phyloP scores from a whole-genome alignment of 2,329 filamentous ascomycete species.

The Colletotrichum abscissum region DNA sequence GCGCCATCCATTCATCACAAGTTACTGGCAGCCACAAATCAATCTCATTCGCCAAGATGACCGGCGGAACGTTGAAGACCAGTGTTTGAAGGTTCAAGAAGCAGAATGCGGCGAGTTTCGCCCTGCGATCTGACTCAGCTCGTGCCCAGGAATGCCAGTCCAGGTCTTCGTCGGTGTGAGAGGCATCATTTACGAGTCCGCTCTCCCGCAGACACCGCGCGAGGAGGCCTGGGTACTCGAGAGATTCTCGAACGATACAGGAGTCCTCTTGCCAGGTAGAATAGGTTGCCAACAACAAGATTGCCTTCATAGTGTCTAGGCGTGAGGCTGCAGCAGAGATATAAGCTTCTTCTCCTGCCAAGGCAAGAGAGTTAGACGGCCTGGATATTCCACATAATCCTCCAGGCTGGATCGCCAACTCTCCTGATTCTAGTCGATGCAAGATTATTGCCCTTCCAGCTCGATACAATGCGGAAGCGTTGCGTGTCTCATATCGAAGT shows the following conservation, averaged over 20 bases:
- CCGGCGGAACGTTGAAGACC: constrained; percentile 14
- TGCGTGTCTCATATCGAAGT: constrained; percentile 14
- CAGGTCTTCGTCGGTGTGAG: background rate
- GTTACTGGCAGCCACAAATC: background rate
- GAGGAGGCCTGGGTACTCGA: constrained; percentile 14
- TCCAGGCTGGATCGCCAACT: too few species aligned
- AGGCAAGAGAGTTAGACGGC: too few species aligned
- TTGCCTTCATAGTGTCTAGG: background rate
- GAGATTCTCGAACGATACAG: background rate
- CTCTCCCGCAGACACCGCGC: constrained; percentile 11
- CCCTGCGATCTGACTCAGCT: constrained; percentile 1
- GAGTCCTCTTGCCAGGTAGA: constrained; percentile 12
- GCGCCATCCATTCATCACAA: constrained; percentile 4
- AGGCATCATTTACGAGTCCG: background rate
- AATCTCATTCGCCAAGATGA: constrained; percentile 3
- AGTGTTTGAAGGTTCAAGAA: constrained; percentile 21
- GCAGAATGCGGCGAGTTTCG: constrained; percentile 13
- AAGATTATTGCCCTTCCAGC: constrained; percentile 4
- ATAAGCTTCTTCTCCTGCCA: too few species aligned
- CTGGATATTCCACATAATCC: too few species aligned
- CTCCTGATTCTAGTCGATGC: background rate
- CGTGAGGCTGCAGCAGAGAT: too few species aligned
- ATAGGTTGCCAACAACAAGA: background rate
- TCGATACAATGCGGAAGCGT: background rate
- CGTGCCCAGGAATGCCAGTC: constrained; percentile 12